Conservation (phyloP, 2,329 filamentous ascomycete genomes). For the Fusarium sp. region DNA sequence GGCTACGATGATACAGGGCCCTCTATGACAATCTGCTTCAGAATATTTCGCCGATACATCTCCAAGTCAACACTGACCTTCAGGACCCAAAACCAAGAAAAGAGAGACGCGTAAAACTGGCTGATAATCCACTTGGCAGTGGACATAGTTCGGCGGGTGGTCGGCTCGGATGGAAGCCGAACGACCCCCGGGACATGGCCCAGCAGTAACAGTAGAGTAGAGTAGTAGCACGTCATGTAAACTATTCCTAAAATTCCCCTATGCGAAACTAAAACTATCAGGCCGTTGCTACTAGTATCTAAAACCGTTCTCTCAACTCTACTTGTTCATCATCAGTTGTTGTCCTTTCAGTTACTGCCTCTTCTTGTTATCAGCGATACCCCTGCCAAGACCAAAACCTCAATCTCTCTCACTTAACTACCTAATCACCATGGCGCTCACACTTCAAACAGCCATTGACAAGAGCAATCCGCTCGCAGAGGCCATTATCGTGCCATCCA, state of each 20-base stretch:
- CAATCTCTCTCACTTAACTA: background rate
- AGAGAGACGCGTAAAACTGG: slow-evolving; percentile 16
- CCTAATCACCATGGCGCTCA: slow-evolving; percentile 50
- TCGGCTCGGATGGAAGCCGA: slow-evolving; percentile 41
- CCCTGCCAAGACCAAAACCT: background rate
- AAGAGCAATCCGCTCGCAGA: slow-evolving; percentile 55
- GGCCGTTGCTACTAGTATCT: background rate
- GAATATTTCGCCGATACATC: background rate
- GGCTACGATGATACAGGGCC: background rate
- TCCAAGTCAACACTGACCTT: background rate
- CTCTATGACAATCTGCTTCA: background rate
- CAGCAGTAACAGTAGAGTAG: background rate
- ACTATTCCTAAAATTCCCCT: slow-evolving; percentile 11
- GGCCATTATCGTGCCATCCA: slow-evolving; percentile 79
- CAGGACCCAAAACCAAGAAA: background rate
- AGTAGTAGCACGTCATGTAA: slow-evolving; percentile 41
- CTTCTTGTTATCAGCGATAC: slow-evolving; percentile 9
- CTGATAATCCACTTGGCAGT: slow-evolving; percentile 27
- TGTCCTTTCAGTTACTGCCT: background rate
- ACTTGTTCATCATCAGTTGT: background rate
- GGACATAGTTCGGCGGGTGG: slow-evolving; percentile 35
- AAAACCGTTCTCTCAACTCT: background rate
- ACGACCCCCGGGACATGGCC: slow-evolving; percentile 21
- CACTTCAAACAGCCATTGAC: slow-evolving; percentile 62
- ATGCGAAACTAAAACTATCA: slow-evolving; percentile 1